Base-by-base conservation (phyloP, 495 filamentous ascomycete genomes). In the Aspergillus carlsbadensis region DNA sequence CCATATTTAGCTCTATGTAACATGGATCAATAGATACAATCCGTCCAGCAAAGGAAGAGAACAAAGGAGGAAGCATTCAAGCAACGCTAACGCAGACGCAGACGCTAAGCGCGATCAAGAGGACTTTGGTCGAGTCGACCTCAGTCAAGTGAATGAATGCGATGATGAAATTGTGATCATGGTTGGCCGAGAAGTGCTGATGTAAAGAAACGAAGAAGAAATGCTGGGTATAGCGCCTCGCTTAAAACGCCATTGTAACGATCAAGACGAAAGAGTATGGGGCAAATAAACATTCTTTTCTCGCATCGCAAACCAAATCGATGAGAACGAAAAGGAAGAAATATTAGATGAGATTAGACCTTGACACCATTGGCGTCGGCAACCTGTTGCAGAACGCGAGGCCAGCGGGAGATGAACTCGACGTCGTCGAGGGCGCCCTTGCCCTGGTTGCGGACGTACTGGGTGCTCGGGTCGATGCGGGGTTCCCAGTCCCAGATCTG, bases 401-500 rank as follows among this genome's bases (percentile, higher is more conserved):
- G 76, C 76, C 76, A 78, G 46, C 76, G 76, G 15, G 74, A 77
- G 47, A 77, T 71, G 22, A 75, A 50, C 52, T 78, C 76, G 14
- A 76, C 70, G 31, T 78, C 74, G 36, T 78, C 76, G 34, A 78
- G 62, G 2, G 69, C 65, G 2, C 74, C 76, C 67, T 74, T 75
- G 63, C 76, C 69, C 54, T 74, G 73, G 65, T 78, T 78, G 42
- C 76, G 72, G 26, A 79, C 78, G 63, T 80, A 89, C 80, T 91
- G 89, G 26, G 84, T 78, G 61, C 81, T 77, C 8, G 87, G 85
- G 69, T 92, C 87, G 57, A 88, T 83, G 10, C 72, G 73, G 0
- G 89, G 89, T 69, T 91, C 81, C 65, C 84, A 87, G 64, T 96
- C 91, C 91, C 91, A 96, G 57, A 79, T 76, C 0, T 79, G 79